Conservation (phyloP, 83 land plant genomes). For the Larix sibirica region DNA sequence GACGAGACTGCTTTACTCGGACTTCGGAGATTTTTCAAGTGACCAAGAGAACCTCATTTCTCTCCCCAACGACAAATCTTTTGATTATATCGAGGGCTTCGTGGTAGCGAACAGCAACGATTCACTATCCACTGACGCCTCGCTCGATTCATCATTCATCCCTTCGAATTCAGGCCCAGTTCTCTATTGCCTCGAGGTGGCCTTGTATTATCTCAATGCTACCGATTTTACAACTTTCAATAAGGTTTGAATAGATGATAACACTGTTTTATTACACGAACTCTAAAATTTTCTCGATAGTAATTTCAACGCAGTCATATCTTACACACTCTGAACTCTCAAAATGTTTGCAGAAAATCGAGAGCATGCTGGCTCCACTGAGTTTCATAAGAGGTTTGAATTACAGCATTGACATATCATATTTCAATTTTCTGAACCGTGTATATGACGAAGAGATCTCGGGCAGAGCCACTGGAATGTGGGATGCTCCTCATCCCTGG, state of each 20-base stretch:
- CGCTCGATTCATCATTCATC: neutral
- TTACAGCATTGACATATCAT: constrained; percentile 24
- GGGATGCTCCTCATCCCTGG: too few species aligned
- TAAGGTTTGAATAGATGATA: constrained; percentile 9
- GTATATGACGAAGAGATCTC: too few species aligned
- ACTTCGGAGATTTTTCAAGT: constrained; percentile 25
- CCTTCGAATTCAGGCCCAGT: constrained; percentile 22
- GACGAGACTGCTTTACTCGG: constrained; percentile 3
- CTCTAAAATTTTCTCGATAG: too few species aligned
- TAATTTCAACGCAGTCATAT: too few species aligned
- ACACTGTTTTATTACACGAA: neutral
- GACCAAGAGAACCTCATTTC: constrained; percentile 27
- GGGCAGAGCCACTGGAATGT: too few species aligned
- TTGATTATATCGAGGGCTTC: constrained; percentile 38
- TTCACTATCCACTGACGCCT: neutral
- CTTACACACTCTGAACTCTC: too few species aligned
- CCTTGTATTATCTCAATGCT: constrained; percentile 20
- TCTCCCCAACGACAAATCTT: neutral
- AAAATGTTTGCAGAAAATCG: constrained; percentile 8
- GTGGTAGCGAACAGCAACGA: constrained; percentile 21
- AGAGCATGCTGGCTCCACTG: constrained; percentile 22
- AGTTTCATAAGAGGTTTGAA: constrained; percentile 18
- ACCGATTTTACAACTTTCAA: neutral
- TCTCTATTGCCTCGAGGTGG: constrained; percentile 38
- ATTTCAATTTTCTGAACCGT: constrained; percentile 37